phyloP scores from a whole-genome alignment of 108 stramenopile genomes.

The Aurantiochytrium sp. region DNA sequence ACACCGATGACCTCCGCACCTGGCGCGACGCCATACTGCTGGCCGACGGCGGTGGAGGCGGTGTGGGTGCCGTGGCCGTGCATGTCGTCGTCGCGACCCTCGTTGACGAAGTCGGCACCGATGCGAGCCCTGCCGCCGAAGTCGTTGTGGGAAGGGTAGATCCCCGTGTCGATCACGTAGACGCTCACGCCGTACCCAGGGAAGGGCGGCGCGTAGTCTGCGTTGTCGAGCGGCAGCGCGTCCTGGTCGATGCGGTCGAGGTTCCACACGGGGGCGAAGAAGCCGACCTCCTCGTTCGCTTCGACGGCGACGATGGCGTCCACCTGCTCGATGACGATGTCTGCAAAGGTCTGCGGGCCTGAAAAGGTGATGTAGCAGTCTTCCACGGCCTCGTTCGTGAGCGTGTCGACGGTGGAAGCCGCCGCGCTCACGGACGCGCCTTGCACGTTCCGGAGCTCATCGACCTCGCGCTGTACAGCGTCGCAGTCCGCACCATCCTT shows the following conservation, averaged over 20 bases:
- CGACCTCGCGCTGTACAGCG: neutral
- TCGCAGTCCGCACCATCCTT: neutral
- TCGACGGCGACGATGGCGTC: neutral
- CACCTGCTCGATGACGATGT: neutral
- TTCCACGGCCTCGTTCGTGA: neutral
- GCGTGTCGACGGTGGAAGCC: neutral
- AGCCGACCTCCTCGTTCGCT: neutral
- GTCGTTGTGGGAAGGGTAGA: neutral
- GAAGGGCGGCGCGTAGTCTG: neutral
- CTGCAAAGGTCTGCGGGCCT: neutral
- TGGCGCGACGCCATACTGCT: neutral
- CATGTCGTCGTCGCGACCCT: neutral
- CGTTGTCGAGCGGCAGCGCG: neutral
- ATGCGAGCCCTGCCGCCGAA: neutral
- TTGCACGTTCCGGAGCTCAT: neutral
- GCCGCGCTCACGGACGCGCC: neutral
- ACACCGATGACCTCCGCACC: neutral
- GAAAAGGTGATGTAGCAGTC: neutral
- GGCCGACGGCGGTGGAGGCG: neutral
- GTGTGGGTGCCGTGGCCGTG: slow-evolving; percentile 35
- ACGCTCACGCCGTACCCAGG: neutral
- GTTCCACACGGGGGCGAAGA: neutral
- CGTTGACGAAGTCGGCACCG: neutral
- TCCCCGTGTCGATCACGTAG: neutral
- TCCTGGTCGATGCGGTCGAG: slow-evolving; percentile 21